These are phyloP conservation scores for Linnemannia exigua DNA, from an alignment of 192 early-diverging fungal genomes.

Conservation along the genomic window DNA sequence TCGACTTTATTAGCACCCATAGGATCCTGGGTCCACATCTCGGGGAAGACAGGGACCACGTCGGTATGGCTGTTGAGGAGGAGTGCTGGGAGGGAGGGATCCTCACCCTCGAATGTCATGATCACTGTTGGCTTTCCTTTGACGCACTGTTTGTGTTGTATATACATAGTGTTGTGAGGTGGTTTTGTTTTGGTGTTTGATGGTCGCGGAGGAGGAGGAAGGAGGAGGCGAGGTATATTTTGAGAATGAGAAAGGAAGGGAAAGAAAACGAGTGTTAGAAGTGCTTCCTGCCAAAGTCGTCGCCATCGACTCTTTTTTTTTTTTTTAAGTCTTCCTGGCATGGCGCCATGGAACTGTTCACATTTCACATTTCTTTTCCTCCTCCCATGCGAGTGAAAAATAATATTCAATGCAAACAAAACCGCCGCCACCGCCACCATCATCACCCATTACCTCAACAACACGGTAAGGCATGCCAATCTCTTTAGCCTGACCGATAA, in stretches of 20 bases:
- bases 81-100: slow-evolving; percentile 70
- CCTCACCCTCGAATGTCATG: slow-evolving; percentile 74
- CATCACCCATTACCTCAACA: slow-evolving; percentile 43
- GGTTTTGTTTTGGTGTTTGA: background rate
- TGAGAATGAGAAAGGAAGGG: no score
- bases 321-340: no score
- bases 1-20: slow-evolving; percentile 78
- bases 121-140: slow-evolving; percentile 81
- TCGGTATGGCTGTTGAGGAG: slow-evolving; percentile 92
- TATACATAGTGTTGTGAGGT: background rate
- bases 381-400: no score
- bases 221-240: background rate
- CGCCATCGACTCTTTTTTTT: no score
- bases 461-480: slow-evolving; percentile 71
- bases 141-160: slow-evolving; percentile 59
- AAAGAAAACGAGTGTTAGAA: no score
- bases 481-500: slow-evolving; percentile 77
- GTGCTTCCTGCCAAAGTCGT: no score
- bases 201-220: background rate
- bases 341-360: no score
- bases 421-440: background rate
- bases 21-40: slow-evolving; percentile 82
- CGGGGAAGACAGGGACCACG: slow-evolving; percentile 88
- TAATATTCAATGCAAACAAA: no score
- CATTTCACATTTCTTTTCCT: no score